These are phyloP conservation scores for Paramarasmius palmivorus DNA, from an alignment of 1,284 basidiomycete genomes.

Conservation along the genomic window DNA sequence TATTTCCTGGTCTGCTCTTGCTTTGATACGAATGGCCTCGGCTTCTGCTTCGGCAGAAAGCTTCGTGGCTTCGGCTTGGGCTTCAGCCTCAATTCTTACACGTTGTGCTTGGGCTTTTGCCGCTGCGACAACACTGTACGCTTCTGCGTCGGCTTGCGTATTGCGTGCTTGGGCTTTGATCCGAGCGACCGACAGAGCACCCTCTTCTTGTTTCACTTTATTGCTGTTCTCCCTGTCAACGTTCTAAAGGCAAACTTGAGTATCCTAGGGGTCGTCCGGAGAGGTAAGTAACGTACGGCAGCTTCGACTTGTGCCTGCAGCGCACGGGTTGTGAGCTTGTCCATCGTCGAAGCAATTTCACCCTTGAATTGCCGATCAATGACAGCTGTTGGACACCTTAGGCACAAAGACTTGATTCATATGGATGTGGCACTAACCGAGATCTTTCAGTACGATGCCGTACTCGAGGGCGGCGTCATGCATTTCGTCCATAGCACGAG, in stretches of 20 bases:
- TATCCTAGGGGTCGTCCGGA: not conserved
- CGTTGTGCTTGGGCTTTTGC: slow-evolving; percentile 75
- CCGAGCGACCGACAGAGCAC: slow-evolving; percentile 69
- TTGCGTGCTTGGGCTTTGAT: slow-evolving; percentile 73
- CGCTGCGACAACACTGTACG: slow-evolving; percentile 68
- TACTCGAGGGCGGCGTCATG: slow-evolving; percentile 77
- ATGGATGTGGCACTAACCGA: slow-evolving; percentile 43
- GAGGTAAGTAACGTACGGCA: slow-evolving; percentile 47
- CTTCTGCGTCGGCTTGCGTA: slow-evolving; percentile 72
- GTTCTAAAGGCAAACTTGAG: slow-evolving; percentile 43
- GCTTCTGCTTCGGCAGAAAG: slow-evolving; percentile 75
- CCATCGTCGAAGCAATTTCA: slow-evolving; percentile 80
- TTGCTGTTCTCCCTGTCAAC: slow-evolving; percentile 84
- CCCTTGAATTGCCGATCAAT: slow-evolving; percentile 85
- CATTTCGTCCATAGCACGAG: slow-evolving; percentile 82
- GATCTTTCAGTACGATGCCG: slow-evolving; percentile 76
- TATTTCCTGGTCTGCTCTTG: slow-evolving; percentile 61
- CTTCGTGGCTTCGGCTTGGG: slow-evolving; percentile 70
- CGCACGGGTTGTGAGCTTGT: slow-evolving; percentile 78
- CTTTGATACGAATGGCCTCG: slow-evolving; percentile 63
- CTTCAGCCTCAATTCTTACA: slow-evolving; percentile 70
- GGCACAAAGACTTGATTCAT: not conserved
- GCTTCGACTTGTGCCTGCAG: slow-evolving; percentile 83
- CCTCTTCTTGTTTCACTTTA: slow-evolving; percentile 81
- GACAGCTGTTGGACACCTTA: slow-evolving; percentile 49